phyloP scores from a whole-genome alignment of 1,139 yeast genomes.

The Suhomyces terraborum region DNA sequence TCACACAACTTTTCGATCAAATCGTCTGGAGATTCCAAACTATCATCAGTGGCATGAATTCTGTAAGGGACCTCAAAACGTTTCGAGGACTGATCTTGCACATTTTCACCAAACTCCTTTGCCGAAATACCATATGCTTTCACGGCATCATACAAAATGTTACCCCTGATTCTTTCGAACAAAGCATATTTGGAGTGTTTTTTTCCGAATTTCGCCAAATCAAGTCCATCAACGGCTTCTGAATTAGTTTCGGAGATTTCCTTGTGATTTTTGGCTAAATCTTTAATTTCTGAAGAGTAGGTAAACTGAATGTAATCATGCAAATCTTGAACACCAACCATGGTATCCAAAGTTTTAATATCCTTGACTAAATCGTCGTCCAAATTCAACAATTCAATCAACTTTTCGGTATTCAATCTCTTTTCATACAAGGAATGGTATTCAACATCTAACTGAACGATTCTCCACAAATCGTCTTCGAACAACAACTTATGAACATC shows the following conservation, averaged over 20 bases:
- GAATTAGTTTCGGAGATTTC: conserved; percentile 21
- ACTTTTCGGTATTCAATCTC: conserved; percentile 60
- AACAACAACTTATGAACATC: conserved; percentile 56
- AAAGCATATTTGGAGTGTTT: conserved; percentile 72
- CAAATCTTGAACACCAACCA: conserved; percentile 85
- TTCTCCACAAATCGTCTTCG: conserved; percentile 93
- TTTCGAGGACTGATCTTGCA: conserved; percentile 58
- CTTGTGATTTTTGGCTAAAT: conserved; percentile 30
- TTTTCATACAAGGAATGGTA: conserved; percentile 85
- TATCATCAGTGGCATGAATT: conserved; percentile 76
- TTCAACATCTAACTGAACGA: conserved; percentile 82
- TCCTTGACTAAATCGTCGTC: conserved; percentile 63
- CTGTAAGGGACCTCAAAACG: conserved; percentile 54
- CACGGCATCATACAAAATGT: conserved; percentile 69
- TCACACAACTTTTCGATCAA: conserved; percentile 59
- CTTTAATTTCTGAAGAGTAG: conserved; percentile 72
- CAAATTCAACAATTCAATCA: conserved; percentile 55
- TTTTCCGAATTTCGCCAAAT: conserved; percentile 34
- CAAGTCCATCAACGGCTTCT: conserved; percentile 14
- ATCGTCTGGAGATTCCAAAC: conserved; percentile 63
- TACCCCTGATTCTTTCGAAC: conserved; percentile 73
- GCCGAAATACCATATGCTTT: conserved; percentile 77
- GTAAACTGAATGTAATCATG: conserved; percentile 82
- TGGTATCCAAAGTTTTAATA: conserved; percentile 57
- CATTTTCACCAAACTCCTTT: conserved; percentile 81